Base-by-base conservation (phyloP, 805 yeast species). In the Yarrowia divulgata region DNA sequence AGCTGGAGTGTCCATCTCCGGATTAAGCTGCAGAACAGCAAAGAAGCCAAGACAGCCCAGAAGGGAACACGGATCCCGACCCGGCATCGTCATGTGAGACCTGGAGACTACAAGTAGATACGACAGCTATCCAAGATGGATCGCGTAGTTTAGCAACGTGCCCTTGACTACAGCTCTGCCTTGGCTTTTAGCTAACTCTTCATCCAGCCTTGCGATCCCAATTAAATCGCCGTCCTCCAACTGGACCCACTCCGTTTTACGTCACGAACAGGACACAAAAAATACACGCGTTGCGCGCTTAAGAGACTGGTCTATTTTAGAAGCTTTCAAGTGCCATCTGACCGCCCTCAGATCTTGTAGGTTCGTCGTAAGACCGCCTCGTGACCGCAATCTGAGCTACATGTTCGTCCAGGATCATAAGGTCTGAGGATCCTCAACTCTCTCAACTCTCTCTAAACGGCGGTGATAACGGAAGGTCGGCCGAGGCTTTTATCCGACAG, bases 1-100 rank as follows among this genome's bases (percentile, higher is more conserved):
- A 40, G 32, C 32, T 12, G 16, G 7, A n/a, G 8, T 32, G 1
- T 9, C 29, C 43, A n/a, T 18, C 58, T 52, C 58, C 43, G 58
- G 32, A 35, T 52, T 52, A 52, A 52, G 58, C 58, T 52, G 58
- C n/a, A 23, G 58, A 35, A 35, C 18, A 52, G 58, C 58, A 52
- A 52, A 52, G 58, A 34, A 52, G 58, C 32, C 58, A 42, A 52
- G 32, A 52, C 43, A 18, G 18, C 29, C 54, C 54, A 49, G 39
- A 49, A 35, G 2, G 57, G 42, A 42, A 35, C n/a, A 35, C 39
- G 54, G 39, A 49, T 14, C 14, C 8, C 29, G 16, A 45, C 49
- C 32, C 49, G 49, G 19, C 48, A 8, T 5, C 49, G 49, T 45
- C 49, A 45, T 45, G 49, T 45, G 46, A 23, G 29, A 23, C 29